Evolutionary conservation across 169 alveolate genomes (phyloP), one percentile per base, ranked within the genome.

Genomic region (Amoebophrya sp.): DNA sequence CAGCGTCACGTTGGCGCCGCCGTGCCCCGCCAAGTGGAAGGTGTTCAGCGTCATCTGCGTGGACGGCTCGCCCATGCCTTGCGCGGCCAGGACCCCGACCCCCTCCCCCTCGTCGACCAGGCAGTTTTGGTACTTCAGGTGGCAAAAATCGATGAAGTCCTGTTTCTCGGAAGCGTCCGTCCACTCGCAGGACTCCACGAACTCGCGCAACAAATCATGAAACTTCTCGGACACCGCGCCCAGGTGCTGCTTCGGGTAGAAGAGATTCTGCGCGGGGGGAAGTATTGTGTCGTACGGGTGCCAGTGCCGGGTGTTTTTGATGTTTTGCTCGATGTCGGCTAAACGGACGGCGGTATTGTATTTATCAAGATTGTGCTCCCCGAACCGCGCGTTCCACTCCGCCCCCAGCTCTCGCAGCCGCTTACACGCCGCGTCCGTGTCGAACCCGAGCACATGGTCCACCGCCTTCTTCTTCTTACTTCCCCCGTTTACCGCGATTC

Each of bases 1-100:
- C 93, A 99, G 95, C 5, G 99, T 99, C 50, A 99, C 99, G 95
- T 99, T 99, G 40, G 98, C 99, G 20, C 99, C 99, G 26, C 99
- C 99, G 92, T 97, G 99, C 0, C 99, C 99, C 2, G 99, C 99
- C 93, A 99, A 96, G 96, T 99, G 99, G 97, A 99, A 99, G 39
- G 99, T 99, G 94, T 99, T 99, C 89, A 99, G 94, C 15, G 99
- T 99, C 99, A 99, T 98, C 94, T 99, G 99, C 38, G 99, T 99
- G 41, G 99, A 98, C 0, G 99, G 99, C 91, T 99, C 99, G 40
- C 99, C 99, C 50, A 99, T 97, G 41, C 98, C 96, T 91, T 98
- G 99, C 1, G 99, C 99, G 0, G 99, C 99, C 40, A 98, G 90
- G 87, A 98, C 97, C 0, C 99, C 99, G 16, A 99, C 99, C 45